A percentile compares a stretch with the other conserved stretches of the same genome.
These are phyloP conservation scores for Rhipidocladum racemiflorum DNA, from an alignment of 176 grass and related monocot genomes.

Conservation along the genomic window DNA sequence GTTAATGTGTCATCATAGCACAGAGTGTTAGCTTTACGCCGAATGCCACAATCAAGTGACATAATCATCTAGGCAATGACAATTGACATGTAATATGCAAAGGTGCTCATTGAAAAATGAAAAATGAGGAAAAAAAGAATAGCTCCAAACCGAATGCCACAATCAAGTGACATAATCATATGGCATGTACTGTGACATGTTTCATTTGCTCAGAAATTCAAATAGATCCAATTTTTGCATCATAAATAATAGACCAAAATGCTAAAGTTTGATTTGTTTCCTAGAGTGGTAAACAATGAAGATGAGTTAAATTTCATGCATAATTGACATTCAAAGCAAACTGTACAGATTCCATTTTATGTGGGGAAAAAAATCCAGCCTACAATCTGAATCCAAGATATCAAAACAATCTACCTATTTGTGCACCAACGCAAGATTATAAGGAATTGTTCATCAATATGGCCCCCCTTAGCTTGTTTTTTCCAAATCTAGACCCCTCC, in stretches of 20 bases:
- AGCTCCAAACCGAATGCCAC: too few species aligned
- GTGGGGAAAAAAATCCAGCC: neutral
- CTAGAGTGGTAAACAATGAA: neutral
- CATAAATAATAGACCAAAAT: neutral
- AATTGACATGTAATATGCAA: neutral
- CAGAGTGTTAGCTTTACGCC: neutral
- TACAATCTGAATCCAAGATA: neutral
- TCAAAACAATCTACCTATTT: neutral
- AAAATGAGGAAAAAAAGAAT: slow-evolving; percentile 5
- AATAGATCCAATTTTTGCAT: neutral
- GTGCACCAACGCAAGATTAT: neutral
- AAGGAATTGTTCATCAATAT: too few species aligned
- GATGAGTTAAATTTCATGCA: neutral
- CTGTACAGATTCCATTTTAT: neutral
- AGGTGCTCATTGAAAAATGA: neutral
- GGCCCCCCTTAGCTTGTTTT: too few species aligned
- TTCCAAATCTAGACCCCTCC: too few species aligned
- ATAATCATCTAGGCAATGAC: neutral
- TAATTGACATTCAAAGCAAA: neutral
- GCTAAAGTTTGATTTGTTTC: neutral
- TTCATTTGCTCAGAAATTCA: neutral
- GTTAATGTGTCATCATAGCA: neutral
- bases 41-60: neutral
- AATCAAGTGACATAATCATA: too few species aligned
- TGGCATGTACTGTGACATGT: neutral